These are phyloP conservation scores for Cafeteria roenbergensis DNA, from an alignment of 108 stramenopile genomes.

Conservation along the genomic window DNA sequence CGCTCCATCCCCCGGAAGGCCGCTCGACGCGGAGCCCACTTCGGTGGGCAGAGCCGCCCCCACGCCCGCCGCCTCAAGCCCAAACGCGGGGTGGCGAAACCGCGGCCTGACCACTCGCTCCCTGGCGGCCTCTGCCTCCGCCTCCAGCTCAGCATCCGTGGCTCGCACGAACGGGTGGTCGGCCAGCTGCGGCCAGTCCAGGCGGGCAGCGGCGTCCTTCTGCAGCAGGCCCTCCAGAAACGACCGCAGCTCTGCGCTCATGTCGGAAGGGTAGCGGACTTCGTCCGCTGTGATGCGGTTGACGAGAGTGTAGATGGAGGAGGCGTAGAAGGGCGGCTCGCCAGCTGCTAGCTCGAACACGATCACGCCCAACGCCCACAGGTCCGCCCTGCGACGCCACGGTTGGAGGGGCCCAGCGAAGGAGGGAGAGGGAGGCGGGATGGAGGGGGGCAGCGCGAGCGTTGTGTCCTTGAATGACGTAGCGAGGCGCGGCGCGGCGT, in stretches of 20 bases:
- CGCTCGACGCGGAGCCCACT: no score
- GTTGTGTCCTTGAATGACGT: not conserved
- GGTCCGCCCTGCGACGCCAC: conserved; percentile 33
- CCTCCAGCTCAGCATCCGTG: conserved; percentile 21
- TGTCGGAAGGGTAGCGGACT: conserved; percentile 35
- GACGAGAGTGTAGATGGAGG: conserved; percentile 51
- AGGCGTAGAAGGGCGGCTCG: conserved; percentile 58
- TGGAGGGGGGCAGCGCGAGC: no score
- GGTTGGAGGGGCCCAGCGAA: not conserved
- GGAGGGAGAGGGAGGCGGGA: not conserved
- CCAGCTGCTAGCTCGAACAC: conserved; percentile 50
- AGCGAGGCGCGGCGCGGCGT: not conserved
- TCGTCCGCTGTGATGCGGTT: conserved; percentile 52
- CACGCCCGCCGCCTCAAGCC: no score
- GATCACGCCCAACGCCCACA: conserved; percentile 54
- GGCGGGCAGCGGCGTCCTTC: conserved; percentile 42
- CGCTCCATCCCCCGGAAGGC: no score
- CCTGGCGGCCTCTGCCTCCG: no score
- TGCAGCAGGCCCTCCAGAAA: conserved; percentile 44
- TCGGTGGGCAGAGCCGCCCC: no score
- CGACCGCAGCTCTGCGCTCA: conserved; percentile 26
- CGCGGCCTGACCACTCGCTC: no score
- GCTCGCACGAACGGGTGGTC: conserved; percentile 45
- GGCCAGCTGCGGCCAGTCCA: conserved; percentile 42
- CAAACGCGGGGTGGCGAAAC: no score